Conservation (phyloP, 2,329 filamentous ascomycete species). For the Diaporthe citrichinensis region DNA sequence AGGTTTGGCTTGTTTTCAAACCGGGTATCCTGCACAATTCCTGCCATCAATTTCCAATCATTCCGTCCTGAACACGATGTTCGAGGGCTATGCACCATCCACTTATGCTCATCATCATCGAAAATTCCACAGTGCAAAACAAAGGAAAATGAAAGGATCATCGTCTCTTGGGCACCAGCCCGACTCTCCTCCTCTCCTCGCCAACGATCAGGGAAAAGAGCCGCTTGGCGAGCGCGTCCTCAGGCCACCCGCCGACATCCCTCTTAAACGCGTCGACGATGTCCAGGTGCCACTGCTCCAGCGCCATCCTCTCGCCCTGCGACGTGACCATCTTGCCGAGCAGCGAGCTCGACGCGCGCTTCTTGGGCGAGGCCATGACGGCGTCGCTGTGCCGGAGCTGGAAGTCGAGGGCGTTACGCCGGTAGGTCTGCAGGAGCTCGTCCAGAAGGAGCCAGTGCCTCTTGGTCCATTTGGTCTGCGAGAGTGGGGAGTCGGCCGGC, state of each 20-base stretch:
- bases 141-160: constrained; percentile 36
- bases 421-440: constrained; percentile 64
- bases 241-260: constrained; percentile 66
- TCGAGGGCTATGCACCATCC: constrained; percentile 18
- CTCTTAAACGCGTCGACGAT: constrained; percentile 67
- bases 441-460: constrained; percentile 69
- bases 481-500: constrained; percentile 48
- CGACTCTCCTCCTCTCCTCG: constrained; percentile 57
- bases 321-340: constrained; percentile 65
- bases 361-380: constrained; percentile 45
- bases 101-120: constrained; percentile 35
- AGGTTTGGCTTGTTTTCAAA: constrained; percentile 35
- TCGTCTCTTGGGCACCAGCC: constrained; percentile 42
- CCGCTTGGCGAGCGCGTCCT: constrained; percentile 63
- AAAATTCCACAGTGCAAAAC: constrained; percentile 38
- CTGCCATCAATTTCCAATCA: constrained; percentile 3
- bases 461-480: constrained; percentile 62
- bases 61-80: neutral
- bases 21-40: constrained; percentile 40
- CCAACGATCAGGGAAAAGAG: constrained; percentile 68
- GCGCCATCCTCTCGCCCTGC: constrained; percentile 60
- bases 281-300: constrained; percentile 71
- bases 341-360: constrained; percentile 50
- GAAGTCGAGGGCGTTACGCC: constrained; percentile 57
- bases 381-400: constrained; percentile 46